Percentiles rank a stretch among this genome's conserved stretches.
phyloP scores from a whole-genome alignment of 2,329 filamentous ascomycete species.

The Penicillium brasilianum region DNA sequence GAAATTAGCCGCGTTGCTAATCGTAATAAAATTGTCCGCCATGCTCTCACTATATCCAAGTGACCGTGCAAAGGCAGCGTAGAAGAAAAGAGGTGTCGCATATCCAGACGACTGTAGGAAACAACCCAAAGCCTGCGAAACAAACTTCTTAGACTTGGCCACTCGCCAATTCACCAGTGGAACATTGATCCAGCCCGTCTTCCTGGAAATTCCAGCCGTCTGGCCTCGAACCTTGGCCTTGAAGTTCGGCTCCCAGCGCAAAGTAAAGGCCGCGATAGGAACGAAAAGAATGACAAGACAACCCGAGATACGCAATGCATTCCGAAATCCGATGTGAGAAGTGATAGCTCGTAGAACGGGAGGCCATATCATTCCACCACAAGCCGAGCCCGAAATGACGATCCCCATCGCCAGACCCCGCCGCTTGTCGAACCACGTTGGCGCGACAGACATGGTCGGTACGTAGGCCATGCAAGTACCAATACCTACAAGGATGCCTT shows the following conservation, averaged over 20 bases:
- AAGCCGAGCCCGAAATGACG: conserved; percentile 46
- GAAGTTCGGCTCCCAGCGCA: conserved; percentile 40
- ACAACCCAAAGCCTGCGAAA: conserved; percentile 44
- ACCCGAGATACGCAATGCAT: conserved; percentile 43
- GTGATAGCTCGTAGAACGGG: conserved; percentile 42
- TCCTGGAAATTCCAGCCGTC: conserved; percentile 22
- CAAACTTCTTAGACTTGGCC: conserved; percentile 38
- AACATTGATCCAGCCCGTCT: conserved; percentile 31
- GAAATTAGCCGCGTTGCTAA: conserved; percentile 50
- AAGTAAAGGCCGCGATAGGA: conserved; percentile 30
- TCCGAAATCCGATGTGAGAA: conserved; percentile 43
- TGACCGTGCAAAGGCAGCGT: conserved; percentile 48
- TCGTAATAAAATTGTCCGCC: conserved; percentile 48
- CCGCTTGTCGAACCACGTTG: conserved; percentile 45
- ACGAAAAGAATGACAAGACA: conserved; percentile 39
- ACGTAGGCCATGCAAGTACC: conserved; percentile 48
- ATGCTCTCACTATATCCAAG: conserved; percentile 44
- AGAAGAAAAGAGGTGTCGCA: conserved; percentile 48
- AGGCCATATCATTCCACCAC: conserved; percentile 49
- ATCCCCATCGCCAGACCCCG: conserved; percentile 49
- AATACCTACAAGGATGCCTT: conserved; percentile 47
- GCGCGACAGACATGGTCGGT: conserved; percentile 45
- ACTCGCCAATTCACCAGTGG: conserved; percentile 41
- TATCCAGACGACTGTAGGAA: conserved; percentile 49
- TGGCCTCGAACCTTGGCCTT: conserved; percentile 29